Evolutionary conservation across 2,329 filamentous ascomycete species (phyloP), one percentile per base, ranked within the genome.

Genomic region (Penicillium janthinellum): DNA sequence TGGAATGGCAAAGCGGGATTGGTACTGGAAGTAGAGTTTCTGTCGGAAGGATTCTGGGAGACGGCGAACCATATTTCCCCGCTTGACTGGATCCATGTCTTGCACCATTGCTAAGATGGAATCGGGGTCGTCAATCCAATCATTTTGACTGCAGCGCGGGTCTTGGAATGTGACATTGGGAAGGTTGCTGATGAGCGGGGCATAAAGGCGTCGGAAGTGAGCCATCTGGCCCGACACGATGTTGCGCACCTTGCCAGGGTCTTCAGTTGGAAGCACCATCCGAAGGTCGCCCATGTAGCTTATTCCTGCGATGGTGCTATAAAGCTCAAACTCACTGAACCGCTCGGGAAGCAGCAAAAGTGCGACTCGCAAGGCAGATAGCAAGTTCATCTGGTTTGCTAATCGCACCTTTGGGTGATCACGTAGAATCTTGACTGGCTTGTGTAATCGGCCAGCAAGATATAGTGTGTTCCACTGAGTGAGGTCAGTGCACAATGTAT

Each of bases 271-370:
- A 44, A 97, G 83, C 1, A 88, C 82, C 95, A 99, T 99, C 64
- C 95, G 90, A n/a, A 93, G 92, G 72, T 99, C 95, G 37, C 95
- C 95, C 67, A 96, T 86, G 75, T 99, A 99, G 71, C 91, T 96
- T 65, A 99, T 89, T 22, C 91, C 90, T 0, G 95, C 90, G 62
- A 99, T 97, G 20, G 92, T 95, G 67, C 86, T 89, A 77, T 97
- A 99, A 1, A 99, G 82, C 66, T 97, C 84, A 60, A 87, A 86
- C 72, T 99, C 95, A 28, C 89, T 93, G 75, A 99, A 99, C 2
- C 84, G 82, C 0, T 88, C 86, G 0, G 93, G 93, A 0, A 99
- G 84, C 25, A 99, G 86, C 0, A 99, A 84, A 1, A 99, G 84
- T 0, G 95, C 92, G 3, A 93, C 94, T 59, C 95, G 90, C 5